These are phyloP conservation scores for Ceratobasidium sp. DNA, from an alignment of 1,284 basidiomycete species.

Conservation along the genomic window DNA sequence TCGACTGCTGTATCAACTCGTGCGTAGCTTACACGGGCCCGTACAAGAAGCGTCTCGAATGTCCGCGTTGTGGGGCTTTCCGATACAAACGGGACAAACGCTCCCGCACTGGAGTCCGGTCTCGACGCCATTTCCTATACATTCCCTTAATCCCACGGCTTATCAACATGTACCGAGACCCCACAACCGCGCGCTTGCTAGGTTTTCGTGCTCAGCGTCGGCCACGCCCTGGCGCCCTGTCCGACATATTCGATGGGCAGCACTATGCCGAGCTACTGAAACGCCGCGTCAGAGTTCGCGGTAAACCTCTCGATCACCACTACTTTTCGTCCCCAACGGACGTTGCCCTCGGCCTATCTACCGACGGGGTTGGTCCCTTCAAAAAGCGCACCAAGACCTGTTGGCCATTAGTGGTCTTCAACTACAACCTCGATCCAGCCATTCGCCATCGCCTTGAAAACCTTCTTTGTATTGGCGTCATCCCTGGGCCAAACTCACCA, in stretches of 20 bases:
- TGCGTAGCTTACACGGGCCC: conserved; percentile 42
- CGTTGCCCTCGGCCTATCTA: conserved; percentile 40
- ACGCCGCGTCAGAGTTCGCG: conserved; percentile 8
- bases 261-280: conserved; percentile 28
- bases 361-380: conserved; percentile 31
- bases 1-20: conserved; percentile 44
- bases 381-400: conserved; percentile 32
- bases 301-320: background rate
- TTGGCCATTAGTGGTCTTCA: conserved; percentile 45
- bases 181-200: background rate
- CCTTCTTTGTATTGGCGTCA: conserved; percentile 42
- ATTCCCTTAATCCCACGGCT: conserved; percentile 43
- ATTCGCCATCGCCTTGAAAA: conserved; percentile 35
- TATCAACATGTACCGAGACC: conserved; percentile 15
- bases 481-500: conserved; percentile 41
- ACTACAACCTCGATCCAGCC: conserved; percentile 44
- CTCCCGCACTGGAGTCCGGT: background rate
- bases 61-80: conserved; percentile 40
- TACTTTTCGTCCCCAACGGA: conserved; percentile 25
- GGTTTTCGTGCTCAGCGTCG: conserved; percentile 7
- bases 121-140: conserved; percentile 22
- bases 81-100: conserved; percentile 15
- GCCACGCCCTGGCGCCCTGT: background rate
- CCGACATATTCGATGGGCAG: conserved; percentile 40
- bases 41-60: background rate